Base-by-base conservation (phyloP, 75 land plant species). In the Pinus albicaulis region DNA sequence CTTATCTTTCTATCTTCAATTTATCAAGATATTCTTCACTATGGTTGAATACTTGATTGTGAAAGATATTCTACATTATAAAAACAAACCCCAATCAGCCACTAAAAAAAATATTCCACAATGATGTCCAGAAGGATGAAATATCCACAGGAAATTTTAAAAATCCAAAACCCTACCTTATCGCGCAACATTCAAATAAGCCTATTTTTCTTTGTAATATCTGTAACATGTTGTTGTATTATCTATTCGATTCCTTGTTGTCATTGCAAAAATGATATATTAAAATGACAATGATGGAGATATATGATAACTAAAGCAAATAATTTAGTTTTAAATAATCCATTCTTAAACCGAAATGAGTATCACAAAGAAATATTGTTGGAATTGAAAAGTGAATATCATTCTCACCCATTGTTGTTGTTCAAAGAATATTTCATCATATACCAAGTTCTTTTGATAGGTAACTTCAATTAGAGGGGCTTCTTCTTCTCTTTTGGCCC, bases 401-500 rank as follows among this genome's bases (percentile, higher is more conserved):
- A n/a, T n/a, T n/a, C n/a, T n/a, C n/a, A n/a, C n/a, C n/a, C 77
- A 75, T 66, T 91, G 98, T 62, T 89, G 90, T 8, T 80, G 88
- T 73, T 89, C 86, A 83, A 86, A 87, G 41, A 92, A 80, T 36
- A 76, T 81, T 59, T 79, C 83, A 78, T 93, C 98, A 73, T 95
- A 96, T 70, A 75, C 89, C 25, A 86, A 59, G 11, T 86, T 86
- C 74, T 82, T 84, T 55, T 80, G 85, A 79, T 82, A 91, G 28
- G 93, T 92, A 48, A 82, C 92, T 74, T 93, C 90, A 80, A 95
- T 28, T 86, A 95, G 73, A 0, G 96, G 92, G 34, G 94, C 84
- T 64, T 90, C 93, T 77, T 95, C 95, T 76, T 93, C 98, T 59
- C 98, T 90, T 79, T 88, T 95, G 11, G 98, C 98, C 79, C 98